Conservation (phyloP, 2,329 filamentous ascomycete species). For the Aureobasidium sp. region DNA sequence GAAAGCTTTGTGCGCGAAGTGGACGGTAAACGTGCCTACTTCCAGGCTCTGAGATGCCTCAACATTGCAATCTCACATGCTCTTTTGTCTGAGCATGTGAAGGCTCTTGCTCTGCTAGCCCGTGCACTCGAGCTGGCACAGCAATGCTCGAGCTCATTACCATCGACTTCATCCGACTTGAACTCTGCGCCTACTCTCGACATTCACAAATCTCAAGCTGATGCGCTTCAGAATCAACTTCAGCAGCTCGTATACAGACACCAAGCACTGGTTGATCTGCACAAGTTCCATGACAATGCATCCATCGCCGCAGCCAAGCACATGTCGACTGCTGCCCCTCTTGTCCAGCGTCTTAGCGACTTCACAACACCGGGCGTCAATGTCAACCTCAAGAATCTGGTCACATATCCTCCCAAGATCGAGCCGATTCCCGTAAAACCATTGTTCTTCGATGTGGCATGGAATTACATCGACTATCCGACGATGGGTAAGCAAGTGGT, state of each 20-base stretch:
- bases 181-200: slow-evolving; percentile 57
- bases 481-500: slow-evolving; percentile 42
- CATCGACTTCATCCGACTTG: slow-evolving; percentile 31
- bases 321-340: slow-evolving; percentile 45
- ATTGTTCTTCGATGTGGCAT: slow-evolving; percentile 90
- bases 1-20: slow-evolving; percentile 67
- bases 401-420: slow-evolving; percentile 78
- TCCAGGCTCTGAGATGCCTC: slow-evolving; percentile 77
- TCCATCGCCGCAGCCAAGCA: slow-evolving; percentile 41
- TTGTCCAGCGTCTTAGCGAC: slow-evolving; percentile 68
- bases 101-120: slow-evolving; percentile 78
- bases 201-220: slow-evolving; percentile 53
- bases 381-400: slow-evolving; percentile 71
- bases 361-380: slow-evolving; percentile 58
- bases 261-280: slow-evolving; percentile 78
- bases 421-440: slow-evolving; percentile 86
- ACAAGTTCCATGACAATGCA: slow-evolving; percentile 51
- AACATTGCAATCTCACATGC: slow-evolving; percentile 80
- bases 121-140: slow-evolving; percentile 60
- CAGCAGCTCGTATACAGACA: slow-evolving; percentile 69
- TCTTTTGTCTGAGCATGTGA: slow-evolving; percentile 62
- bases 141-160: slow-evolving; percentile 44
- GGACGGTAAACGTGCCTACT: slow-evolving; percentile 73
- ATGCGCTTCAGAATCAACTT: slow-evolving; percentile 56
- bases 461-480: slow-evolving; percentile 95